Evolutionary conservation across 2,329 filamentous ascomycete genomes (phyloP), one percentile per base, ranked within the genome.

Genomic region (Ascochyta lentis): DNA sequence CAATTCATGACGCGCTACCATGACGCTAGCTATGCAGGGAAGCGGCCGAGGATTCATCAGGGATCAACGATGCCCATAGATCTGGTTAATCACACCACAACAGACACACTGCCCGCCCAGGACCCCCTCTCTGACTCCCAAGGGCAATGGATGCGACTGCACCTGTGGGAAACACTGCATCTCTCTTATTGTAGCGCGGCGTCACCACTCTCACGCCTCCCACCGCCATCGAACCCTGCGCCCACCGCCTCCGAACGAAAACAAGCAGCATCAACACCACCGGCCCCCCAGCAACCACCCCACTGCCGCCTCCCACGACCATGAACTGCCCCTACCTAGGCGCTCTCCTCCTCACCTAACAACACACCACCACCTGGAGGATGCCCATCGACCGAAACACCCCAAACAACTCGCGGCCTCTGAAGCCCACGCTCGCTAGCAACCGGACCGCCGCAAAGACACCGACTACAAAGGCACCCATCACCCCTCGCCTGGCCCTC

Each of bases 401-500:
- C 74, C 77, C 76, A 68, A 79, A 79, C 69, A 78, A 80, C 68
- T 82, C 81, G 64, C 81, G 82, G 71, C 85, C 87, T 37, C 82
- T 89, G 69, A 88, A 88, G 78, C 89, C 91, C 49, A 84, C 86
- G 56, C 85, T 92, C 74, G 83, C 88, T 61, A 80, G 86, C 41
- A 85, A 83, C 65, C 87, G 83, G 53, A 77, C 78, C 38, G 66
- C 49, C 41, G 77, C 29, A 31, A 31, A 31, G 12, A 31, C 29
- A 31, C 29, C 29, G 10, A 15, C 29, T 31, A 31, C 76, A 59
- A 84, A 83, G 69, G 73, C 79, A 19, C 85, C 85, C 41, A 70
- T 88, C 57, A 86, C 86, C 16, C 86, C 87, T 13, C 83, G 85
- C 66, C 78, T 88, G 13, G 84, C 82, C 44, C 77, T 76, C 50